Evolutionary conservation across 2,329 filamentous ascomycete genomes (phyloP).

Genomic region (Ophiostoma sp.): DNA sequence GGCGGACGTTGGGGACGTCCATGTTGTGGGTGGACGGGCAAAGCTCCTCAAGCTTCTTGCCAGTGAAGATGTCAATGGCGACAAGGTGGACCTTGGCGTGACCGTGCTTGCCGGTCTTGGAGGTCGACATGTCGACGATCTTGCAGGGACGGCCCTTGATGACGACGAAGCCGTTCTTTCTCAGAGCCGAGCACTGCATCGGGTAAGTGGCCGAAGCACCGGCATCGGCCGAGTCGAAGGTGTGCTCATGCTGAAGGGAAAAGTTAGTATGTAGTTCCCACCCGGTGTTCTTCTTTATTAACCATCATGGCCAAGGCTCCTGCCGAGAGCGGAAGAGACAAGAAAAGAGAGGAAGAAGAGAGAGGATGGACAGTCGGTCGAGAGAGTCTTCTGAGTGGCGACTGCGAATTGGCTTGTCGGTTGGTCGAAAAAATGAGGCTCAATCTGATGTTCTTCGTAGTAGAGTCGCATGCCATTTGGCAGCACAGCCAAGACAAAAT

Average conservation of each 20-base stretch:
- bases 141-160: conserved; percentile 99
- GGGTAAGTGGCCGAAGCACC: conserved; percentile 93
- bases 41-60: conserved; percentile 99
- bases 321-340: not conserved
- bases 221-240: conserved; percentile 92
- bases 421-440: not conserved
- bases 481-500: not conserved
- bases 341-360: not conserved
- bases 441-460: not conserved
- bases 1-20: conserved; percentile 93
- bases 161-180: conserved; percentile 98
- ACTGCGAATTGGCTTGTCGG: not conserved
- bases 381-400: not conserved
- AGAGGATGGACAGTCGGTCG: not conserved
- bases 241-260: conserved; percentile 59
- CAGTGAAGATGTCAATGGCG: conserved; percentile 98
- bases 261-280: not conserved
- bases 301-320: not conserved
- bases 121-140: conserved; percentile 99
- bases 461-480: not conserved
- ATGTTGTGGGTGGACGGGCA: conserved; percentile 97
- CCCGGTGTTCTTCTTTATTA: not conserved
- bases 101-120: conserved; percentile 99
- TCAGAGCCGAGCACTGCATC: conserved; percentile 99
- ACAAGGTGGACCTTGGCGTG: conserved; percentile 99